Conservation (phyloP, 163 green algal species). For the Scenedesmus sp. region DNA sequence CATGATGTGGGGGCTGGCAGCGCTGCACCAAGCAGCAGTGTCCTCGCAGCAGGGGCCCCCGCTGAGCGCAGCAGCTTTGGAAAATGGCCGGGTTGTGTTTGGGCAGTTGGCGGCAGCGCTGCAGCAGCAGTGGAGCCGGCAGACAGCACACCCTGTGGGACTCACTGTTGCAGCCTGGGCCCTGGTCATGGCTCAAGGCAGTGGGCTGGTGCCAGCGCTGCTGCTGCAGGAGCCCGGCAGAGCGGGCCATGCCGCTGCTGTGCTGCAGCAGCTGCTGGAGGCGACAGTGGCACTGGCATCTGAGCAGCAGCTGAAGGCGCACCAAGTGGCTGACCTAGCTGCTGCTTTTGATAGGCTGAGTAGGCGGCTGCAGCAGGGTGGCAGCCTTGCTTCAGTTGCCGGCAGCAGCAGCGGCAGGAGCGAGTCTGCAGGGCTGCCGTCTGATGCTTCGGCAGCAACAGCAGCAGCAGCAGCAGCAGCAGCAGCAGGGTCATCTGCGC, state of each 20-base stretch:
- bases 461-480: neutral
- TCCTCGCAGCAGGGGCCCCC: neutral
- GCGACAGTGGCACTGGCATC: neutral
- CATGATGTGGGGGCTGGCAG: slow-evolving; percentile 27
- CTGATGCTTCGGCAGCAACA: neutral
- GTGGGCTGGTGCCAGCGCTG: neutral
- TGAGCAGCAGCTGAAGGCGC: neutral
- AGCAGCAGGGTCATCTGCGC: neutral
- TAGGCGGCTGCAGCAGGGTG: neutral
- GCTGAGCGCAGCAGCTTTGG: neutral
- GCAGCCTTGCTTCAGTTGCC: neutral
- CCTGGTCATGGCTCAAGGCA: slow-evolving; percentile 5
- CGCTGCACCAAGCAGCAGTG: slow-evolving; percentile 6
- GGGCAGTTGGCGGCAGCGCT: neutral
- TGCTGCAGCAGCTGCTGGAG: neutral
- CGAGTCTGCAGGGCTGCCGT: neutral
- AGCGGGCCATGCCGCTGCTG: neutral
- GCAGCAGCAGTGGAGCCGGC: neutral
- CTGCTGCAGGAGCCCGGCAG: neutral
- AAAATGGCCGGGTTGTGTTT: neutral
- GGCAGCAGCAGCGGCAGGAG: neutral
- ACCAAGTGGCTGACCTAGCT: slow-evolving; percentile 21
- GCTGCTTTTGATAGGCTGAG: slow-evolving; percentile 13
- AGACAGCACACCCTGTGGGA: neutral
- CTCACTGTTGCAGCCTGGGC: neutral